phyloP scores from a whole-genome alignment of 805 yeast species.

The Cyberlindnera nakhonratchasimensis region DNA sequence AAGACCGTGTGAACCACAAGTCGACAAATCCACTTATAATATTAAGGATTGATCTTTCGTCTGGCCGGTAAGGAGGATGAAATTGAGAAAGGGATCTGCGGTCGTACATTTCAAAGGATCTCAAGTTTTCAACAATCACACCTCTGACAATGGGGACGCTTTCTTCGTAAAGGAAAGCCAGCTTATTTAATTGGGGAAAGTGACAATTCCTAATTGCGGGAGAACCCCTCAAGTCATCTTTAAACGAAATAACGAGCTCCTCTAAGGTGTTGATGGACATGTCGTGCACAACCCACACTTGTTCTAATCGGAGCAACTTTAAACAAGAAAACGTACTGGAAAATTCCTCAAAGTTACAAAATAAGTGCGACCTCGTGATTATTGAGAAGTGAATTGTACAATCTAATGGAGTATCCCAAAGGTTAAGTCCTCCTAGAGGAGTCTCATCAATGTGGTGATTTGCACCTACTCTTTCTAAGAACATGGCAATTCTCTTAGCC shows the following conservation, averaged over 20 bases:
- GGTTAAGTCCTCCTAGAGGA: slow-evolving; percentile 3
- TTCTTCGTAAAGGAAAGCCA: slow-evolving; percentile 4
- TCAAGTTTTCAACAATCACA: background rate
- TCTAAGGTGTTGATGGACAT: slow-evolving; percentile 1
- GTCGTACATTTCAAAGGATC: slow-evolving; percentile 7
- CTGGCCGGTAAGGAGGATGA: slow-evolving; percentile 5
- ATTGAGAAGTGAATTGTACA: slow-evolving; percentile 1
- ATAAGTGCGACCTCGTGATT: background rate
- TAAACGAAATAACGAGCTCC: slow-evolving; percentile 4
- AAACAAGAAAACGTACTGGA: background rate
- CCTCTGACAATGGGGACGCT: slow-evolving; percentile 6
- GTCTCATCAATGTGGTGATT: slow-evolving; percentile 8
- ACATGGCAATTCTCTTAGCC: slow-evolving; percentile 5
- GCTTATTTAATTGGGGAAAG: background rate
- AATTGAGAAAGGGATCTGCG: slow-evolving; percentile 1
- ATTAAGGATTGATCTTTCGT: slow-evolving; percentile 1
- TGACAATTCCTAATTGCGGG: slow-evolving; percentile 5
- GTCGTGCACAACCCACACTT: slow-evolving; percentile 6
- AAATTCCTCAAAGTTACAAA: background rate
- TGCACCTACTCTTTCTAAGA: slow-evolving; percentile 2
- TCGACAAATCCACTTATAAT: slow-evolving; percentile 6
- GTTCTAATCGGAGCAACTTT: slow-evolving; percentile 1
- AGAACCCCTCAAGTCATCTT: slow-evolving; percentile 1
- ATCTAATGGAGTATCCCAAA: slow-evolving; percentile 2
- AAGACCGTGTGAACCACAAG: slow-evolving; percentile 1